Base-by-base conservation (phyloP, 202 grass and related monocot genomes). In the Panicum virgatum region DNA sequence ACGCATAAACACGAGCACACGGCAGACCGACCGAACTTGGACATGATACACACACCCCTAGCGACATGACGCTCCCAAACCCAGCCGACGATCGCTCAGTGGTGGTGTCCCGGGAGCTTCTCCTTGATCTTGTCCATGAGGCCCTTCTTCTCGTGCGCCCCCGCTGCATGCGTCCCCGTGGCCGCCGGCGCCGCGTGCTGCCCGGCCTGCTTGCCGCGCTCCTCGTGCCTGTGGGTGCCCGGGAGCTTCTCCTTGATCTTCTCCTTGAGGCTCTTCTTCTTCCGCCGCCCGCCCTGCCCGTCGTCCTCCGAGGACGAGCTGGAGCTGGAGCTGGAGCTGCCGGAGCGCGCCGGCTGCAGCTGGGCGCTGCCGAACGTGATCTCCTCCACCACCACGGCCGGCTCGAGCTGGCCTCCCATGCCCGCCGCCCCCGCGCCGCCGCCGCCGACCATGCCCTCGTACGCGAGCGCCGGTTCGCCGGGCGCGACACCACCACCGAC, bases 111-210 rank as follows among this genome's bases (percentile, higher is more conserved):
- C 15, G 94, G 94, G n/a, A 97, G 85, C 82, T 92, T 94, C 82
- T 97, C 89, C 79, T 94, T 97, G 79, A 97, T 91, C 87, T 91
- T 97, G 12, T 77, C 89, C 82, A 97, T 89, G n/a, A 97, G 40
- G 2, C 94, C 94, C 68, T 97, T 94, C 89, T 97, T 91, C 84
- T 94, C 91, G 44, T 89, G 91, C 67, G 67, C 23, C 44, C 51
- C 80, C 38, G 30, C 83, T 48, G 36, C 73, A 77, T 77, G 73
- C 75, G 75, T 84, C 77, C 80, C 72, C 27, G 83, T 69, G 59
- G 9, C 2, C 54, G 77, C 60, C 36, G 53, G 32, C 34, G 71
- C 18, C 48, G 76, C 18, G 29, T 81, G 69, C 52, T 81, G 69
- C 52, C 40, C 87, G 9, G 76, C 73, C 62, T n/a, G n/a, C n/a